A percentile compares a stretch with the other conserved stretches of the same genome.
These are phyloP conservation scores for Speleostelium caveatum DNA, from an alignment of 78 protist species.

Conservation along the genomic window DNA sequence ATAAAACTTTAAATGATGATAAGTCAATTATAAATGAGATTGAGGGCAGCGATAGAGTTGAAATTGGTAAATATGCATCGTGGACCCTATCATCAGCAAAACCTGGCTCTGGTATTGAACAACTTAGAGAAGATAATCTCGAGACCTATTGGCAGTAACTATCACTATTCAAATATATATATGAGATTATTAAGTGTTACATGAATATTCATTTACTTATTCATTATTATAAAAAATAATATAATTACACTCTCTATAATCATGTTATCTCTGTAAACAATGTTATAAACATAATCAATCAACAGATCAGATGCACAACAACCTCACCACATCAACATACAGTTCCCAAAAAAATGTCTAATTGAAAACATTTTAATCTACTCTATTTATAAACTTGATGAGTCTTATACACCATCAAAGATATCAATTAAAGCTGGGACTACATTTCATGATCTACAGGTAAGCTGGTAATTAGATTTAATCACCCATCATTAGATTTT, in stretches of 20 bases:
- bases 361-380: slow-evolving; percentile 50
- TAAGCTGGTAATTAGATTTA: no score
- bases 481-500: no score
- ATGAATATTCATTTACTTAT: background rate
- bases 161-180: background rate
- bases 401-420: slow-evolving; percentile 79
- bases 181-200: background rate
- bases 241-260: background rate
- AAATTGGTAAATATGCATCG: slow-evolving; percentile 63
- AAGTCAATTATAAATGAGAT: slow-evolving; percentile 4
- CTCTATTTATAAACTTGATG: slow-evolving; percentile 61
- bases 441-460: slow-evolving; percentile 66
- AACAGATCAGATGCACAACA: slow-evolving; percentile 81
- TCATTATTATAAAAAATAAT: background rate
- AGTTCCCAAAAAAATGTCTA: slow-evolving; percentile 44
- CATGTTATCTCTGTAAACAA: background rate
- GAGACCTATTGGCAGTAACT: slow-evolving; percentile 83
- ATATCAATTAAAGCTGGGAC: slow-evolving; percentile 63
- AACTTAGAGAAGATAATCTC: slow-evolving; percentile 64
- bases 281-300: background rate
- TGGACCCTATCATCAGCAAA: slow-evolving; percentile 74
- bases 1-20: no score
- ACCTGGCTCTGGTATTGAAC: slow-evolving; percentile 79
- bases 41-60: slow-evolving; percentile 18
- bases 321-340: slow-evolving; percentile 79